Conservation (phyloP, 139 green algal species). For the Chlorella sorokiniana region DNA sequence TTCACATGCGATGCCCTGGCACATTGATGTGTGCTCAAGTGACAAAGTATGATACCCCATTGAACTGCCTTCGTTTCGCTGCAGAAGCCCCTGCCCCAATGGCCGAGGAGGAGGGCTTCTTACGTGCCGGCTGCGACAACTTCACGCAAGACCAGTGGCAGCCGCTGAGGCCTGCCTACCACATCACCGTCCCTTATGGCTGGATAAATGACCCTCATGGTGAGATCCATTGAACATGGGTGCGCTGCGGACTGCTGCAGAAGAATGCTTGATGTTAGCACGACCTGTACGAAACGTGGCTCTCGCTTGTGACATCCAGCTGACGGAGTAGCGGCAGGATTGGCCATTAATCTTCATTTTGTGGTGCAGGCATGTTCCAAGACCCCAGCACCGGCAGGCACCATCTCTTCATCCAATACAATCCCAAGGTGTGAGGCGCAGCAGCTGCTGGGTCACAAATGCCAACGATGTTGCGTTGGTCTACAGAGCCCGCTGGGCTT, state of each 20-base stretch:
- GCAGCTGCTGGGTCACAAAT: no score
- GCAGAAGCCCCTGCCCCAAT: background rate
- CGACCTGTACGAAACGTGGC: no score
- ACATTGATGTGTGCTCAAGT: background rate
- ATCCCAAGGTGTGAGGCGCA: background rate
- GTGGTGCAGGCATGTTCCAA: background rate
- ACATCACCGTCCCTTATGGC: background rate
- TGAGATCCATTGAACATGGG: background rate
- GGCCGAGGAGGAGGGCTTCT: background rate
- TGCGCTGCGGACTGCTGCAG: no score
- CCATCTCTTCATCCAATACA: background rate
- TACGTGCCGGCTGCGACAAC: background rate
- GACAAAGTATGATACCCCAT: background rate
- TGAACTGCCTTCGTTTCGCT: background rate
- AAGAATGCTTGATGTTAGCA: no score
- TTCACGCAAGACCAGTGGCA: background rate
- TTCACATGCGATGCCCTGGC: background rate
- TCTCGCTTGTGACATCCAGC: no score
- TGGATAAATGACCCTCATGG: background rate
- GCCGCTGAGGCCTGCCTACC: background rate
- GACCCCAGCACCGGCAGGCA: background rate
- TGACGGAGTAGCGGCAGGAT: no score
- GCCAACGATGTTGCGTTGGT: no score
- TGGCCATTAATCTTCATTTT: background rate
- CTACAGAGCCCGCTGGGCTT: no score